phyloP scores from a whole-genome alignment of 352 stramenopile genomes.

The Phytophthora ohioensis region DNA sequence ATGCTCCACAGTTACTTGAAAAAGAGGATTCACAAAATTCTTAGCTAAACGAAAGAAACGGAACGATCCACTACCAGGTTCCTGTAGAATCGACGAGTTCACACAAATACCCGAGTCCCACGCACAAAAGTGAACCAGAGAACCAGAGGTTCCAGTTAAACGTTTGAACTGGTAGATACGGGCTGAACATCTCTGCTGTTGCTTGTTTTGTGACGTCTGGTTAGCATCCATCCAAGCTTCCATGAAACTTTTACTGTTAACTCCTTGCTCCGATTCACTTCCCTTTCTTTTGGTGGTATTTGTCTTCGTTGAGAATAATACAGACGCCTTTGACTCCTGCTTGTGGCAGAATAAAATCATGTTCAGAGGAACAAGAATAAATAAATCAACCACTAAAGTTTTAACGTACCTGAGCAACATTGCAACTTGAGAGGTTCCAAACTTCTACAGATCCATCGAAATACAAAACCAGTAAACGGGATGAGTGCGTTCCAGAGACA shows the following conservation, averaged over 20 bases:
- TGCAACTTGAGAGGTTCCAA: conserved; percentile 7
- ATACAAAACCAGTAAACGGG: conserved; percentile 18
- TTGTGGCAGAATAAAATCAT: too few relatives aligned
- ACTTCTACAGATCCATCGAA: conserved; percentile 32
- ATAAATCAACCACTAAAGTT: not conserved
- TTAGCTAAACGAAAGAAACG: conserved; percentile 31
- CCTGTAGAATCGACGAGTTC: conserved; percentile 36
- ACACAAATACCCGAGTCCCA: conserved; percentile 40
- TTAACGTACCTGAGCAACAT: conserved; percentile 11
- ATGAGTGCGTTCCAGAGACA: conserved; percentile 16
- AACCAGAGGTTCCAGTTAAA: not conserved
- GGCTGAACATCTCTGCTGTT: not conserved
- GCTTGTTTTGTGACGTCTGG: not conserved
- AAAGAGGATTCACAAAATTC: conserved; percentile 25
- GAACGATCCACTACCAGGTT: conserved; percentile 30
- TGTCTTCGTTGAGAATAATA: conserved; percentile 26
- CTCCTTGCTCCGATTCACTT: not conserved
- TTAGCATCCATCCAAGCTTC: conserved; percentile 15
- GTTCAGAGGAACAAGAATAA: too few relatives aligned
- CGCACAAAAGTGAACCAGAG: conserved; percentile 20
- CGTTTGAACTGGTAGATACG: conserved; percentile 27
- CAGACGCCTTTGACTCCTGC: conserved; percentile 8
- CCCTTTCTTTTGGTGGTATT: not conserved
- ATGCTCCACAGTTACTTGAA: conserved; percentile 18
- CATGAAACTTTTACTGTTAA: conserved; percentile 1